phyloP scores from a whole-genome alignment of 768 basidiomycete genomes.

The Daedalea quercina region DNA sequence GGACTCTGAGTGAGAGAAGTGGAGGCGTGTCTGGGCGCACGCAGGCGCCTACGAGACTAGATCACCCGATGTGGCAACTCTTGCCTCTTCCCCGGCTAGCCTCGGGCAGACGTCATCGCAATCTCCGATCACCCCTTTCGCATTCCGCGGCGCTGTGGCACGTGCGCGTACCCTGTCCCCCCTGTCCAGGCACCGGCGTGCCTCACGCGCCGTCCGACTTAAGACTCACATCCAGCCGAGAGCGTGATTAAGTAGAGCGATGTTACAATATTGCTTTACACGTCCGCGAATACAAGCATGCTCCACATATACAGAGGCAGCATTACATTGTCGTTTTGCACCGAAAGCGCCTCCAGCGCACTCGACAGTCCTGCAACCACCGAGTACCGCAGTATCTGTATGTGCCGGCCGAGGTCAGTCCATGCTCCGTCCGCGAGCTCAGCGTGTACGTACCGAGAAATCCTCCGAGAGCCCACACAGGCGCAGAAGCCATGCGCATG shows the following conservation, averaged over 20 bases:
- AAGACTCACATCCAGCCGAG: no score
- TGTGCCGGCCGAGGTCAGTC: conserved; percentile 1
- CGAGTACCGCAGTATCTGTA: conserved; percentile 61
- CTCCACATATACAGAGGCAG: conserved; percentile 97
- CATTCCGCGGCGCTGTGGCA: neutral
- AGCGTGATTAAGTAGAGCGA: no score
- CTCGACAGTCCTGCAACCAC: conserved; percentile 57
- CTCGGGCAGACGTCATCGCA: neutral
- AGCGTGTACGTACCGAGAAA: conserved; percentile 55
- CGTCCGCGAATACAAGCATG: conserved; percentile 58
- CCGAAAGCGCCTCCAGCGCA: conserved; percentile 83
- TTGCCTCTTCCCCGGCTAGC: neutral
- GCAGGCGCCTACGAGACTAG: neutral
- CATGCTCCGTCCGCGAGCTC: neutral
- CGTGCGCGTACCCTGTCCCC: neutral
- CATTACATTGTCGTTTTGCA: conserved; percentile 96
- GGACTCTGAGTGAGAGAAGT: neutral
- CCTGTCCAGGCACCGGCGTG: neutral
- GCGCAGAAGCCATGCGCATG: conserved; percentile 65
- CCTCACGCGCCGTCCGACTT: no score
- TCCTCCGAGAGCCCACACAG: conserved; percentile 58
- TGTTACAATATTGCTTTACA: conserved; percentile 16
- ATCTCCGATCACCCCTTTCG: neutral
- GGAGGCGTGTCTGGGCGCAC: neutral
- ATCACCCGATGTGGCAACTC: neutral